Evolutionary conservation across 2,329 filamentous ascomycete species (phyloP), one percentile per base, ranked within the genome.

Genomic region (Apiospora hydei): DNA sequence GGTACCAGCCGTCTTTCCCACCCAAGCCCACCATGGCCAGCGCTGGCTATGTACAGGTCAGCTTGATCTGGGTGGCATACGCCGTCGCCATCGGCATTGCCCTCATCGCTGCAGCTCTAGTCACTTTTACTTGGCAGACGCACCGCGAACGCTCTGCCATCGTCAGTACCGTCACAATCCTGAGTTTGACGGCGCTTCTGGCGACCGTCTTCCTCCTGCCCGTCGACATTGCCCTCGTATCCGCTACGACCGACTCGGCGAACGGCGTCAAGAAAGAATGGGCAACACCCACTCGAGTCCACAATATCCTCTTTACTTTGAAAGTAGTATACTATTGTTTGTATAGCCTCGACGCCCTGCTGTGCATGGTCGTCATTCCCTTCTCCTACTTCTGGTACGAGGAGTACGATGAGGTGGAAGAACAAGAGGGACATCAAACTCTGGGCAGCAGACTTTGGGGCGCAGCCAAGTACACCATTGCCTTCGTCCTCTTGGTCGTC

Each of bases 351-450:
- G 96, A 99, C 82, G 94, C 95, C 0, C 81, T 98, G 7, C 89
- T 99, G 14, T 99, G 96, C 79, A 86, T 99, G 66, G 82, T 98
- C 24, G 89, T 98, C 64, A 93, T 98, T 26, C 96, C 96, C 0
- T 99, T 99, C 80, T 93, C 95, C 67, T 99, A 99, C 85, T 99
- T 99, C 82, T 98, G 93, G 91, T 96, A 97, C 79, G 96, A 99
- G 82, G 96, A 98, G 82, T 97, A 97, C 76, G 96, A 98, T 78
- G 95, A 98, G 83, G 92, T 96, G 26, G 95, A 95, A 73, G 88
- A 92, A 46, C 94, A 97, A 77, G 90, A 94, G 73, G 93, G 94
- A 44, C 90, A 89, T 43, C 92, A 95, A 80, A 92, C 93, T 2
- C 82, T 92, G 72, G 88, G 87, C 8, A 89, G 90, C 78, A 89